Evolutionary conservation across 768 basidiomycete genomes (phyloP), one percentile per base, ranked within the genome.

Genomic region (Brasilioporus rufonigricans): DNA sequence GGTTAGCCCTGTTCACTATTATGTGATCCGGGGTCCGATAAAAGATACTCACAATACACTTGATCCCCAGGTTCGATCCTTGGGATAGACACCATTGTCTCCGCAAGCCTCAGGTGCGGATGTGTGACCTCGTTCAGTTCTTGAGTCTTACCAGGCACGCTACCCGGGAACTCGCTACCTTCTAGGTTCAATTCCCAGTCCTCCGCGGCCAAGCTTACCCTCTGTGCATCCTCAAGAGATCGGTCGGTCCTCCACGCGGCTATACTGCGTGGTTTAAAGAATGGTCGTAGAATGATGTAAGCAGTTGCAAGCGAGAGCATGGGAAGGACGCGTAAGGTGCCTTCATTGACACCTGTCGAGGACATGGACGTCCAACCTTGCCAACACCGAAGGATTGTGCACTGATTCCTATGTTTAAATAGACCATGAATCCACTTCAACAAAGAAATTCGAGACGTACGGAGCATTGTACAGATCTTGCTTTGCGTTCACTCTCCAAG

Each of bases 231-330:
- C 13, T 5, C 65, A 65, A 23, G 18, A 11, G 43, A 26, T 19
- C 29, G 32, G 8, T 32, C 32, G 5, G 29, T 26, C 46, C 18
- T 51, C 46, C 9, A 2, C 12, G 21, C 11, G 61, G 50, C 31
- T 19, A 61, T 52, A 14, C 32, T 19, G 7, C 61, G 58, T 5
- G 74, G 77, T 47, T 73, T 74, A 77, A 89, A 88, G 71, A 88
- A 85, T 0, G 86, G 86, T 10, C 87, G 79, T 0, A 88, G 74
- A 19, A 87, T 72, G 53, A 80, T 70, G 57, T 89, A 89, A 0
- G 86, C 79, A 0, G 82, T 77, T 8, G 82, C 70, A 19, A 84
- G 74, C 0, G 70, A 69, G 44, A 87, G 69, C 66, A 80, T 76
- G 0, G 85, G 85, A 39, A 83, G 77, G n/a, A 87, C 80, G 2